Evolutionary conservation across 495 filamentous ascomycete genomes (phyloP).

Genomic region (Penicillium dipodomyicola): DNA sequence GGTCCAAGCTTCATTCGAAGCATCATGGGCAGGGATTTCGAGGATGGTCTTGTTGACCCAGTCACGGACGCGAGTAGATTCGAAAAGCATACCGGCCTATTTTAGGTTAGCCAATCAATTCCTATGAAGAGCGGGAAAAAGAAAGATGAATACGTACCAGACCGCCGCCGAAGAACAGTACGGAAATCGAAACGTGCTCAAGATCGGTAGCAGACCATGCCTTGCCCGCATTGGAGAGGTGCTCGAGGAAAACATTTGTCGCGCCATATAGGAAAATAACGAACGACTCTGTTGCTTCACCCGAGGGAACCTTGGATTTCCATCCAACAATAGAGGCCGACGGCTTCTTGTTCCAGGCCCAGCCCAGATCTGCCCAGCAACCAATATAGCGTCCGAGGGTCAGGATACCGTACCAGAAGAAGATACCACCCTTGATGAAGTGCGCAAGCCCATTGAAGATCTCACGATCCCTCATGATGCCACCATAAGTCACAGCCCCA

Average conservation of each 20-base stretch:
- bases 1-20: constrained; percentile 51
- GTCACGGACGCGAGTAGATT: constrained; percentile 67
- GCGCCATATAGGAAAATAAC: constrained; percentile 86
- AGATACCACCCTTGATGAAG: constrained; percentile 95
- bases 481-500: constrained; percentile 67
- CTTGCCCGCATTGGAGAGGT: constrained; percentile 67
- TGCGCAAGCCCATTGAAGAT: constrained; percentile 89
- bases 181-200: constrained; percentile 88
- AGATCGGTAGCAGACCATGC: constrained; percentile 77
- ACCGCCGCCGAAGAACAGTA: constrained; percentile 96
- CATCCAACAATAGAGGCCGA: constrained; percentile 55
- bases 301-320: constrained; percentile 67
- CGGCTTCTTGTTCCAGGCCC: constrained; percentile 93
- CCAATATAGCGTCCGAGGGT: constrained; percentile 90
- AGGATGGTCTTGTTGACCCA: constrained; percentile 67
- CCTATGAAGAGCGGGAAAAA: not conserved
- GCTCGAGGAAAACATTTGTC: constrained; percentile 92
- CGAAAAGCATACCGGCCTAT: constrained; percentile 88
- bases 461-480: constrained; percentile 59
- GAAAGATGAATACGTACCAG: constrained; percentile 51
- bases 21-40: constrained; percentile 34
- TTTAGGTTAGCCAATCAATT: not conserved
- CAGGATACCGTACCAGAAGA: constrained; percentile 87
- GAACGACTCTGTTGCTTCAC: constrained; percentile 84
- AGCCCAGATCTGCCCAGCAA: constrained; percentile 86